Percentiles rank a stretch among this genome's conserved stretches.
phyloP scores from a whole-genome alignment of 179 eudicot genomes.

The Beta lomatogona region DNA sequence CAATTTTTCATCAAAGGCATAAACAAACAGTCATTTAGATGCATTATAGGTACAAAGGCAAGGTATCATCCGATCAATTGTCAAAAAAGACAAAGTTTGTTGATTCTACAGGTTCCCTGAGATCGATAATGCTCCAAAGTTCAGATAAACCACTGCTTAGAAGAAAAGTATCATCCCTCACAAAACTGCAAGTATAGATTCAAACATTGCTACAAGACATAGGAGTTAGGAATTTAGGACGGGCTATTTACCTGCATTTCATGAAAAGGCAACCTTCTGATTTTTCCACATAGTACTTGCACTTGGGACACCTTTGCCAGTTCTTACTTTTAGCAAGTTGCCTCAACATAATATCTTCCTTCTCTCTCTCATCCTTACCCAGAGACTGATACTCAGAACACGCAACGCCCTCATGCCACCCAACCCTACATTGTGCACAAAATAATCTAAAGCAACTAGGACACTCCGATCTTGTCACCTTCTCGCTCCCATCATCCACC shows the following conservation, averaged over 20 bases:
- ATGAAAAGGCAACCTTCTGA: conserved; percentile 60
- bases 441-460: conserved; percentile 55
- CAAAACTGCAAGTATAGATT: background rate
- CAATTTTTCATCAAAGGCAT: background rate
- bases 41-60: background rate
- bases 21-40: conserved; percentile 5
- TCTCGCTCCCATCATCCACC: conserved; percentile 45
- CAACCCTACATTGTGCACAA: conserved; percentile 67
- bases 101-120: background rate
- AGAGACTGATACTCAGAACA: conserved; percentile 57
- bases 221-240: background rate
- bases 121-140: background rate
- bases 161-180: background rate
- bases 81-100: background rate
- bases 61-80: background rate
- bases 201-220: background rate
- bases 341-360: conserved; percentile 51
- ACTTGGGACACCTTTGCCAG: conserved; percentile 70
- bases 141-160: background rate
- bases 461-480: conserved; percentile 46
- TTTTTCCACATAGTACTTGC: conserved; percentile 63
- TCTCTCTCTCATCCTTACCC: conserved; percentile 39
- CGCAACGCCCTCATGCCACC: conserved; percentile 59
- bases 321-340: conserved; percentile 48
- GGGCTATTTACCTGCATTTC: conserved; percentile 56